Evolutionary conservation across 2,329 filamentous ascomycete genomes (phyloP), one percentile per base, ranked within the genome.

Genomic region (Neofusicoccum parvum): DNA sequence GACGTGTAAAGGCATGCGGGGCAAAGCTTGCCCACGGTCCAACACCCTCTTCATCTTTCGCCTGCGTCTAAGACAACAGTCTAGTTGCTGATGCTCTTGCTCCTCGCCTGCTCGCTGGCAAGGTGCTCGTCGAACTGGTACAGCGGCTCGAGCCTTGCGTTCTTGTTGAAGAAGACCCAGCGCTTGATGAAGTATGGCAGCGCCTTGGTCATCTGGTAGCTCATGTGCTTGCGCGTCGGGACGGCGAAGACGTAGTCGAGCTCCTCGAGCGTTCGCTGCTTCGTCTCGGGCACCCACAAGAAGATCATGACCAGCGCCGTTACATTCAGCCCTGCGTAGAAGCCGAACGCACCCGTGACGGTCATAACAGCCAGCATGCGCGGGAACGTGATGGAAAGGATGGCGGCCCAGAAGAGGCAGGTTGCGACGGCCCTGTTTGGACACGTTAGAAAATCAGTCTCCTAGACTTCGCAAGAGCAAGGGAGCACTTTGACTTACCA

Each of bases 341-440:
- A 87, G 3, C 85, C 82, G 69, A 90, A 89, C 1, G 86, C 84
- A 6, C 84, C 84, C 2, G 81, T 80, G 0, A 83, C 77, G 7
- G 77, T 82, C 74, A 87, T 80, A 5, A 78, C 81, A 11, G 74
- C 74, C 12, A 88, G 75, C 77, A 89, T 83, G 53, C 84, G 79
- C 1, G 87, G 87, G 71, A 88, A 88, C 0, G 87, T 89, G 60
- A 91, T 85, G n/a, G 85, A 83, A 51, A 88, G 77, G 0, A 90
- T 83, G 0, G 85, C 81, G 7, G 79, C 83, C 77, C 83, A 86
- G 76, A 84, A 85, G 67, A 89, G 80, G 68, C 87, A 89, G 0
- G 87, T 90, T 1, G 88, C 87, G 9, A 91, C 88, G 7, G 88
- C 86, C 56, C 59, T 51, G 45, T 7, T 32, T 15, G 14, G 12